phyloP scores from a whole-genome alignment of 83 land plant genomes.

The Isoetes engelmannii region DNA sequence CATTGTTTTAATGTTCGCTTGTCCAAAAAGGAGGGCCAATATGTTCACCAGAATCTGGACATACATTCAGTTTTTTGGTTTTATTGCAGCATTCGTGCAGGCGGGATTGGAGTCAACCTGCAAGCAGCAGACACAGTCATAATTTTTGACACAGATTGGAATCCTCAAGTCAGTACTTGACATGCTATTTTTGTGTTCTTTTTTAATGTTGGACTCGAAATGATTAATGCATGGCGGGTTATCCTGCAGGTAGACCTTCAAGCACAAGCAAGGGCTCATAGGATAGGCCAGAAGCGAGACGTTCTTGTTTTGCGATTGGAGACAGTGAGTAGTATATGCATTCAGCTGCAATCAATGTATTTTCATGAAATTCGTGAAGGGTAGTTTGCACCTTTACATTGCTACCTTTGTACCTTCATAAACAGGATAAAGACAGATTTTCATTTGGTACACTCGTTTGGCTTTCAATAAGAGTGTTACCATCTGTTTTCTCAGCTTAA shows the following conservation, averaged over 20 bases:
- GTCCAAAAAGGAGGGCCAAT: no score
- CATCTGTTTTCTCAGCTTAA: no score
- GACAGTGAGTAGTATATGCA: slow-evolving; percentile 43
- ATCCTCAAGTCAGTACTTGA: slow-evolving; percentile 72
- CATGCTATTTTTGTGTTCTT: neutral
- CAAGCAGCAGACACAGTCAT: slow-evolving; percentile 99
- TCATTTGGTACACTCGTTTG: no score
- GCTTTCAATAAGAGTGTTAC: no score
- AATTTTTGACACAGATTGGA: slow-evolving; percentile 99
- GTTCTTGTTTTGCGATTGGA: slow-evolving; percentile 95
- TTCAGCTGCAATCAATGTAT: no score
- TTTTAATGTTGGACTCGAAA: neutral
- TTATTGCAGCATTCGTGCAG: slow-evolving; percentile 81
- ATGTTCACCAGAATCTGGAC: no score
- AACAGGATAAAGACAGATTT: no score
- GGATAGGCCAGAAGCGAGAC: slow-evolving; percentile 97
- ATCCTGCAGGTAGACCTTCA: slow-evolving; percentile 83
- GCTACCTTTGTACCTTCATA: no score
- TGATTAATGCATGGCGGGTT: slow-evolving; percentile 7
- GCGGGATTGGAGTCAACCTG: slow-evolving; percentile 97
- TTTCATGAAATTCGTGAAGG: no score
- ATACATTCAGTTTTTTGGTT: neutral
- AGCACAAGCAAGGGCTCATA: slow-evolving; percentile 99
- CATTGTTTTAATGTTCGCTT: neutral
- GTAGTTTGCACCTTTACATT: no score